A percentile compares a stretch with the other conserved stretches of the same genome.
These are phyloP conservation scores for Sungouiozyma intestinalis DNA, from an alignment of 805 yeast genomes.

Conservation along the genomic window DNA sequence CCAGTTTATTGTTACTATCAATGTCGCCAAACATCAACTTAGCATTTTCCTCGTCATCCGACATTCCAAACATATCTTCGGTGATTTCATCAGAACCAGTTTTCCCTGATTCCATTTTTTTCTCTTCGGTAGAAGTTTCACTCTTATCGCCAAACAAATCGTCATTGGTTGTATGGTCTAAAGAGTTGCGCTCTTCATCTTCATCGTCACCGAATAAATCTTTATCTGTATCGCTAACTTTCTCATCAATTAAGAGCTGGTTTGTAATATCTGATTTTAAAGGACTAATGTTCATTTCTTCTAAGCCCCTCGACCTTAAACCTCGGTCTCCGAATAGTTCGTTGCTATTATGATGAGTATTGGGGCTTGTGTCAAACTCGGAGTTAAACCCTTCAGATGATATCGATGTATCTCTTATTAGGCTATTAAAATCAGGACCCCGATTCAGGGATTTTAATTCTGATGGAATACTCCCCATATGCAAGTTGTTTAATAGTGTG, in stretches of 20 bases:
- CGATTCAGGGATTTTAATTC: conserved; percentile 2
- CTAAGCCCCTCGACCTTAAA: conserved; percentile 2
- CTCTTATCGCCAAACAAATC: conserved; percentile 31
- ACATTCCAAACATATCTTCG: conserved; percentile 25
- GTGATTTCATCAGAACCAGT: conserved; percentile 20
- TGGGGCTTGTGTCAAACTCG: conserved; percentile 14
- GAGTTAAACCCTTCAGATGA: conserved; percentile 9
- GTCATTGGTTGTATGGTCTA: conserved; percentile 23
- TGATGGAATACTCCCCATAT: background rate
- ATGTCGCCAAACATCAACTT: background rate
- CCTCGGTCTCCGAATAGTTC: conserved; percentile 10
- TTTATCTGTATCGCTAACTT: conserved; percentile 11
- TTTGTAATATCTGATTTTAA: conserved; percentile 8
- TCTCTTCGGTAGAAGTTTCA: conserved; percentile 16
- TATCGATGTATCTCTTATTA: conserved; percentile 6
- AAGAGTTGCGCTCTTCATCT: conserved; percentile 26
- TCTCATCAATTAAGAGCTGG: background rate
- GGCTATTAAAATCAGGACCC: conserved; percentile 8
- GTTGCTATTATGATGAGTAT: conserved; percentile 9
- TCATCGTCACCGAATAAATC: conserved; percentile 28
- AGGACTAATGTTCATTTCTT: conserved; percentile 11
- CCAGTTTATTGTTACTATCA: conserved; percentile 5
- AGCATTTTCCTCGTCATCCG: conserved; percentile 20
- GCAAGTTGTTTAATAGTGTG: background rate
- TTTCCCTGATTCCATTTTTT: conserved; percentile 4